phyloP scores from a whole-genome alignment of 1,284 basidiomycete species.

The Phlebopus sp. region DNA sequence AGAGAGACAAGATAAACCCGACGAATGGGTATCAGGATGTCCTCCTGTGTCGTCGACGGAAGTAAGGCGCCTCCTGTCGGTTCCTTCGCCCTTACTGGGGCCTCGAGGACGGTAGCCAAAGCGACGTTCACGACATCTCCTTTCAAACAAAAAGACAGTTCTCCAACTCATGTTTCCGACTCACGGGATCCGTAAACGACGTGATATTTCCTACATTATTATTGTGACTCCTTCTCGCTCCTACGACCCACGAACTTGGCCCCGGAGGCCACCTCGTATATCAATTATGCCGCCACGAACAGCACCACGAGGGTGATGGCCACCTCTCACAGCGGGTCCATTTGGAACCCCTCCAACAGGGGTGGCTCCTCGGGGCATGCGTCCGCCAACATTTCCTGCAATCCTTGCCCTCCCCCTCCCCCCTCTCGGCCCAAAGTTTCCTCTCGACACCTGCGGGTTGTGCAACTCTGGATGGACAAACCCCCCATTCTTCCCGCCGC shows the following conservation, averaged over 20 bases:
- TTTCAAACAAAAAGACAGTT: not conserved
- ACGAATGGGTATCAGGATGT: too few species aligned
- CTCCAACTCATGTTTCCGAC: not conserved
- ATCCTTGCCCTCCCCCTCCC: conserved; percentile 32
- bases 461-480: conserved; percentile 38
- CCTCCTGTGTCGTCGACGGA: not conserved
- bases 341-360: conserved; percentile 1
- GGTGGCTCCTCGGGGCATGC: conserved; percentile 8
- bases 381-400: conserved; percentile 21
- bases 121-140: not conserved
- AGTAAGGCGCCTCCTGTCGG: not conserved
- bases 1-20: too few species aligned
- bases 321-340: conserved; percentile 4
- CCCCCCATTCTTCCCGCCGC: conserved; percentile 52
- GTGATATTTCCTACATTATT: not conserved
- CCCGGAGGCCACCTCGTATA: conserved; percentile 7
- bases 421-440: conserved; percentile 27
- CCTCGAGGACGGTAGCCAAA: not conserved
- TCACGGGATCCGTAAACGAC: not conserved
- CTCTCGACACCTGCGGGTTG: conserved; percentile 29
- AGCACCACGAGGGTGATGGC: conserved; percentile 14
- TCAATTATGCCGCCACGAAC: conserved; percentile 12
- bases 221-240: not conserved
- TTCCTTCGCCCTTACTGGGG: not conserved
- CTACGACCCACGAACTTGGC: conserved; percentile 10